Conservation (phyloP, 1,139 yeast genomes). For the Candida albicans region DNA sequence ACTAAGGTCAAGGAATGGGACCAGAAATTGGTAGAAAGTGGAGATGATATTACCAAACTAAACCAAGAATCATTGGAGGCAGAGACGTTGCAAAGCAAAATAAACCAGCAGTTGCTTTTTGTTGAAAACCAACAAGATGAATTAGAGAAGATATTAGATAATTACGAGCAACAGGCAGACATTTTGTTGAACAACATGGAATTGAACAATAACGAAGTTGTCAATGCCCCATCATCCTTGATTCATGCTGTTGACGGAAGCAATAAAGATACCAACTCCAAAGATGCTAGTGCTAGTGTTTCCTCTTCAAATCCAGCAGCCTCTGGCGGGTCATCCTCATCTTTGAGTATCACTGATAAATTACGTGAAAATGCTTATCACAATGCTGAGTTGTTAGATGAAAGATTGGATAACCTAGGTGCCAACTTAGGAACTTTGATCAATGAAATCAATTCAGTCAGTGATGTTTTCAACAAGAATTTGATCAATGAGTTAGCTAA, state of each 20-base stretch:
- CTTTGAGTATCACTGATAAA: constrained; percentile 60
- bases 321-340: constrained; percentile 10
- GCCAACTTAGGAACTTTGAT: constrained; percentile 74
- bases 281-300: constrained; percentile 6
- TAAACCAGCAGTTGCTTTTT: constrained; percentile 83
- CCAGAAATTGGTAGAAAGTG: constrained; percentile 75
- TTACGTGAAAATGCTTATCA: constrained; percentile 89
- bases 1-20: constrained; percentile 83
- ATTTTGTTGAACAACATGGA: constrained; percentile 48
- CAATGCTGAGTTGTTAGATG: constrained; percentile 83
- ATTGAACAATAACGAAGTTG: constrained; percentile 17
- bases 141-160: constrained; percentile 75
- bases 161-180: constrained; percentile 86
- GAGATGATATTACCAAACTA: constrained; percentile 77
- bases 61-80: constrained; percentile 80
- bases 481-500: constrained; percentile 32
- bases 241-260: constrained; percentile 6
- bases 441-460: constrained; percentile 81
- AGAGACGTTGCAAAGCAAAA: constrained; percentile 78
- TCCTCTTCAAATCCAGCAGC: constrained; percentile 11
- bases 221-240: constrained; percentile 2
- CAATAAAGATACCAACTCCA: neutral
- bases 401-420: constrained; percentile 75
- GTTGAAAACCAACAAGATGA: constrained; percentile 94
- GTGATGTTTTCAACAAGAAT: constrained; percentile 73